Evolutionary conservation across 345 rosid species (phyloP).

Genomic region (Moricandia arvensis): DNA sequence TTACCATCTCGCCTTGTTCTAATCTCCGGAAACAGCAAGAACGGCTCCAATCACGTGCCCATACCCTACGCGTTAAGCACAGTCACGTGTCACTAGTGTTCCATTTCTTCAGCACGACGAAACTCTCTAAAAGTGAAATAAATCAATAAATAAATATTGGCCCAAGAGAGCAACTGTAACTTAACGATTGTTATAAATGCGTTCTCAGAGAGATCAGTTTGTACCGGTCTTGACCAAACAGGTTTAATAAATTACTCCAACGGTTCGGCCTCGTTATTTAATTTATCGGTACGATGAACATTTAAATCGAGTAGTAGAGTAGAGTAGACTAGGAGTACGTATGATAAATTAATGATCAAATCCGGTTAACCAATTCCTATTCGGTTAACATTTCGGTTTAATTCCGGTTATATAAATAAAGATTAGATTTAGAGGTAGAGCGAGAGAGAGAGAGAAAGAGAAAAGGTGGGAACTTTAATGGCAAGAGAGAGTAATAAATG

Average conservation of each 20-base stretch:
- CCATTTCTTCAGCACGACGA: conserved; percentile 41
- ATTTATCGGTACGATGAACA: conserved; percentile 13
- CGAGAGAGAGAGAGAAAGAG: conserved; percentile 7
- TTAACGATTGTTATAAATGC: conserved; percentile 25
- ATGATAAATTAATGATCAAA: neutral
- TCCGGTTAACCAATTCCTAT: neutral
- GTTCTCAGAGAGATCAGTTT: neutral
- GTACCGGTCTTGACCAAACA: conserved; percentile 14
- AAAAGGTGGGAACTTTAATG: conserved; percentile 34
- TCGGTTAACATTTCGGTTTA: conserved; percentile 2
- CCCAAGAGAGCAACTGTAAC: neutral
- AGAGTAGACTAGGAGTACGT: neutral
- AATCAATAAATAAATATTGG: neutral
- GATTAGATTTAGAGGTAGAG: neutral
- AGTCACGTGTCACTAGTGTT: conserved; percentile 25
- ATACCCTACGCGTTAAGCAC: conserved; percentile 36
- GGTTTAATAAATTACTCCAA: neutral
- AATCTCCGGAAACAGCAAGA: neutral
- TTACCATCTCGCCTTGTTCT: neutral
- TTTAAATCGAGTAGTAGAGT: neutral
- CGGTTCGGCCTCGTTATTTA: conserved; percentile 1
- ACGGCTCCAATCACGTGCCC: conserved; percentile 27
- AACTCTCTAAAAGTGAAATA: neutral
- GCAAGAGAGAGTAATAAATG: conserved; percentile 33
- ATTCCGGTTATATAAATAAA: neutral